Base-by-base conservation (phyloP, 2,329 filamentous ascomycete genomes). In the Rhinocladiella similis region DNA sequence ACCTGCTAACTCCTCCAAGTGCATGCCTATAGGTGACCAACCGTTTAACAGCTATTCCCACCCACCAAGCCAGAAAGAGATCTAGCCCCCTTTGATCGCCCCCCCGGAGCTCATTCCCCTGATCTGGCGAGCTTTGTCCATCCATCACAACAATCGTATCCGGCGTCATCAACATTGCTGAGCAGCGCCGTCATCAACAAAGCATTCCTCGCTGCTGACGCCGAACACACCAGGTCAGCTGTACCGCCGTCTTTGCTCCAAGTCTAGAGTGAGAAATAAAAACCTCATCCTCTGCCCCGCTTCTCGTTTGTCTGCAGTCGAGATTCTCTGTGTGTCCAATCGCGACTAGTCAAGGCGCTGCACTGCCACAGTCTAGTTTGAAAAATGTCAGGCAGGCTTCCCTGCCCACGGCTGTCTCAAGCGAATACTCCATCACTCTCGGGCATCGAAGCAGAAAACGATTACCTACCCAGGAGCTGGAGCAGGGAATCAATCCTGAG, bases 281-380 rank as follows among this genome's bases (percentile, higher is more conserved):
- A 12, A 5, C 50, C 46, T 54, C 56, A 50, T 20, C 13, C 22
- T 50, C 12, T 39, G 57, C 47, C 50, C 47, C 57, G 39, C 49
- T 50, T 35, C 47, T 51, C 50, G 45, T 47, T 48, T 43, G n/a
- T 45, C 41, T 25, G 35, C 47, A 22, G 35, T n/a, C 42, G 35
- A 46, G 45, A 38, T 39, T 35, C 12, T n/a, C 43, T 3, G 45
- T 10, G 43, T 46, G 27, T 39, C 57, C 57, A 60, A 60, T 60
- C 43, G 53, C n/a, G 12, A 39, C 19, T 49, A 54, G 50, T 50
- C 50, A 53, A 27, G 39, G 55, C 47, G 41, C 48, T 60, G 57
- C 57, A 60, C 57, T 60, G 57, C 57, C 57, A 60, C 57, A 19
- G 25, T 54, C 54, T 56, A 56, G 35, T 38, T 39, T 43, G 53